Conservation (phyloP, 176 grass and related monocot species). For the Pharus latifolius region DNA sequence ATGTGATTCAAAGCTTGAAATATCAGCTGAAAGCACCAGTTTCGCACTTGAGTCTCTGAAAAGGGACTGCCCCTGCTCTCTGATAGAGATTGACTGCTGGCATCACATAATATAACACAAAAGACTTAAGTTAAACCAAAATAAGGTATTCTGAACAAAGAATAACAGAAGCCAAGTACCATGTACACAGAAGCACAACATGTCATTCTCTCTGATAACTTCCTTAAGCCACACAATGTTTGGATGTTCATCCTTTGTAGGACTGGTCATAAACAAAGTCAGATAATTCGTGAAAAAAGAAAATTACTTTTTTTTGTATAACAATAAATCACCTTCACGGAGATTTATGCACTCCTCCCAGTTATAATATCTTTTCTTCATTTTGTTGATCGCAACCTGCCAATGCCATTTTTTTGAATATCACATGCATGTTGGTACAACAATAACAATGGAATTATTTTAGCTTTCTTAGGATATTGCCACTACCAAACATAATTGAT, state of each 20-base stretch:
- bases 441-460: too few species aligned
- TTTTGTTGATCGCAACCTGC: conserved; percentile 98
- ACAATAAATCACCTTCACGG: conserved; percentile 71
- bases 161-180: conserved; percentile 36
- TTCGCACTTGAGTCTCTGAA: conserved; percentile 72
- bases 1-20: conserved; percentile 96
- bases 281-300: conserved; percentile 4
- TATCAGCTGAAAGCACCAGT: conserved; percentile 98
- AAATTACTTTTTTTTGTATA: neutral
- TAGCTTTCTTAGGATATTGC: too few species aligned
- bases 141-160: neutral
- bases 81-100: conserved; percentile 97
- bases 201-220: conserved; percentile 94
- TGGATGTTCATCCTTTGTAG: conserved; percentile 81
- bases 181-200: conserved; percentile 95
- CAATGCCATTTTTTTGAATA: neutral
- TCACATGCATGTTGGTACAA: too few species aligned
- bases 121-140: neutral
- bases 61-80: conserved; percentile 76
- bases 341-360: conserved; percentile 99
- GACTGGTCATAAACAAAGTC: conserved; percentile 39
- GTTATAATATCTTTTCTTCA: conserved; percentile 94
- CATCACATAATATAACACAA: neutral
- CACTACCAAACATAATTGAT: too few species aligned
- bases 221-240: conserved; percentile 98